These are phyloP conservation scores for Graphilbum fragrans DNA, from an alignment of 2,329 filamentous ascomycete species.

Conservation along the genomic window DNA sequence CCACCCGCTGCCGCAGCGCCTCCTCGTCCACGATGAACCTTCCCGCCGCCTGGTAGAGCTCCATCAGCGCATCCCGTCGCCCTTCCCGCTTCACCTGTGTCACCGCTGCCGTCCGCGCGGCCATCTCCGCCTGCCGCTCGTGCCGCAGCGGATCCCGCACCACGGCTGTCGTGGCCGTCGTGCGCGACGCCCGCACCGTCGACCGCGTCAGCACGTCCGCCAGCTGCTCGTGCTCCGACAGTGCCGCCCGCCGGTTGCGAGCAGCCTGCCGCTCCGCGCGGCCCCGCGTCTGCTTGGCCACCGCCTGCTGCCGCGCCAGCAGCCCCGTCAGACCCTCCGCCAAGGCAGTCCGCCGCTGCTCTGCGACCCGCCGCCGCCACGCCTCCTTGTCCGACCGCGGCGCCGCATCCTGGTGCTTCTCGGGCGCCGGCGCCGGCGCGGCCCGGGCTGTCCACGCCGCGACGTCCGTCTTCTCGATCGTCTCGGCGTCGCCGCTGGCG, in stretches of 20 bases:
- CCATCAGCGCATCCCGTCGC: slow-evolving; percentile 62
- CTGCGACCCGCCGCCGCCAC: slow-evolving; percentile 67
- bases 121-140: slow-evolving; percentile 33
- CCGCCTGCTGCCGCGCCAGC: slow-evolving; percentile 47
- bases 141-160: slow-evolving; percentile 52
- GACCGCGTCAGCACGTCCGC: slow-evolving; percentile 58
- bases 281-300: slow-evolving; percentile 17
- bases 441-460: slow-evolving; percentile 47
- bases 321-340: slow-evolving; percentile 58
- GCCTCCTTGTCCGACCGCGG: slow-evolving; percentile 26
- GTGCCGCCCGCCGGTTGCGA: slow-evolving; percentile 33
- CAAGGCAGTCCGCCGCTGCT: slow-evolving; percentile 58
- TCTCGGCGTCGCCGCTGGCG: not conserved
- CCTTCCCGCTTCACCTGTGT: slow-evolving; percentile 41
- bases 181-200: slow-evolving; percentile 42
- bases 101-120: slow-evolving; percentile 26
- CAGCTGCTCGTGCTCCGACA: slow-evolving; percentile 52
- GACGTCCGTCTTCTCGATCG: slow-evolving; percentile 41
- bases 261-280: slow-evolving; percentile 29
- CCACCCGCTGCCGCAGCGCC: slow-evolving; percentile 62
- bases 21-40: slow-evolving; percentile 75
- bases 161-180: slow-evolving; percentile 34
- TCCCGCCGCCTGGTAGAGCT: slow-evolving; percentile 80
- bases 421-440: slow-evolving; percentile 39
- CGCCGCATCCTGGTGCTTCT: slow-evolving; percentile 17